phyloP scores from a whole-genome alignment of 2,329 filamentous ascomycete genomes.

The Cladobotryum protrusum region DNA sequence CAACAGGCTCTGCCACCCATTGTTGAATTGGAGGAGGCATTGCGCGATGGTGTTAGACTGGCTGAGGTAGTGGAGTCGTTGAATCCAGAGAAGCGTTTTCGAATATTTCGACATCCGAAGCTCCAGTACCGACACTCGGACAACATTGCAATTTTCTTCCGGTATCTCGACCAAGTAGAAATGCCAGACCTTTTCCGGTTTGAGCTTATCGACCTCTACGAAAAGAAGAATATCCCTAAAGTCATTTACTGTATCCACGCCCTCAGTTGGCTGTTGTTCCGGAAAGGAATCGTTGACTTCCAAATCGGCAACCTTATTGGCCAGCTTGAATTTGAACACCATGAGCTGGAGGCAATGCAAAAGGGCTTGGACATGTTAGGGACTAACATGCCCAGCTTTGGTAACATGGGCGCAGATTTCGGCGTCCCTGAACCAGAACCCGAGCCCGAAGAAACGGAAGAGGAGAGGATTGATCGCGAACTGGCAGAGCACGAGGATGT shows the following conservation, averaged over 20 bases:
- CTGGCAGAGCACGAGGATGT: constrained; percentile 66
- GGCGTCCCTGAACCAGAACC: constrained; percentile 69
- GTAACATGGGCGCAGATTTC: constrained; percentile 94
- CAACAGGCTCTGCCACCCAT: constrained; percentile 82
- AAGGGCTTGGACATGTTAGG: constrained; percentile 95
- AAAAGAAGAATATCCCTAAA: constrained; percentile 99
- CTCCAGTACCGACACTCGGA: constrained; percentile 95
- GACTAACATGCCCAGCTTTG: constrained; percentile 94
- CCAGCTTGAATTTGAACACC: constrained; percentile 93
- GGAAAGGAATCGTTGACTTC: constrained; percentile 91
- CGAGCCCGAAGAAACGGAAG: constrained; percentile 79
- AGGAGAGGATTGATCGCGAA: constrained; percentile 79
- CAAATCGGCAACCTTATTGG: constrained; percentile 95
- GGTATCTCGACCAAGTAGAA: constrained; percentile 84
- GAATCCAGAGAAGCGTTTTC: constrained; percentile 65
- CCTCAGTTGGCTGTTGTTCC: constrained; percentile 91
- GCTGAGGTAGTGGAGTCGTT: constrained; percentile 91
- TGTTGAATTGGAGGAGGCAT: constrained; percentile 84
- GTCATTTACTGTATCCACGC: constrained; percentile 99
- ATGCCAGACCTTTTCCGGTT: constrained; percentile 94
- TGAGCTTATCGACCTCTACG: constrained; percentile 94
- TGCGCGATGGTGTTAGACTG: constrained; percentile 87
- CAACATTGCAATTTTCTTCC: constrained; percentile 95
- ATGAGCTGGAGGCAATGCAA: constrained; percentile 94
- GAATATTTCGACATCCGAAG: constrained; percentile 79